phyloP scores from a whole-genome alignment of 139 green algal species.

The Edaphochlamys debaryana region DNA sequence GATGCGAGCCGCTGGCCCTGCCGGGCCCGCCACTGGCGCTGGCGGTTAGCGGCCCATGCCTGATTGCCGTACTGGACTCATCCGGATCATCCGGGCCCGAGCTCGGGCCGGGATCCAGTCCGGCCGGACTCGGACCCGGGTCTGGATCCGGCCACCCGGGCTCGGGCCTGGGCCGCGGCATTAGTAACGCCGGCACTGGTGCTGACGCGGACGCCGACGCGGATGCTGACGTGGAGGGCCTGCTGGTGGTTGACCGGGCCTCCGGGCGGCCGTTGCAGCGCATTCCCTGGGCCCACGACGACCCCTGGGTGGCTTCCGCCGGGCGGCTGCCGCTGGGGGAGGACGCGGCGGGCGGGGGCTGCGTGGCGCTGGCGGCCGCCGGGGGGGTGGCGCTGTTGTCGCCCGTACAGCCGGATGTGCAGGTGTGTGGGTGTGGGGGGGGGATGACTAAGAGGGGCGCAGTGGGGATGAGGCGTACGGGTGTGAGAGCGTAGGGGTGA shows the following conservation, averaged over 20 bases:
- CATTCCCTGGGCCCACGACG: slow-evolving; percentile 60
- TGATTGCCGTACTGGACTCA: too few species aligned
- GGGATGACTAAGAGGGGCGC: too few species aligned
- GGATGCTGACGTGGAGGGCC: slow-evolving; percentile 18
- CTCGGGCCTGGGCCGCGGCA: too few species aligned
- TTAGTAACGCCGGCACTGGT: too few species aligned
- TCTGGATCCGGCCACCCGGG: too few species aligned
- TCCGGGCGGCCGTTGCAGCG: slow-evolving; percentile 35
- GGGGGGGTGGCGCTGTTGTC: slow-evolving; percentile 58
- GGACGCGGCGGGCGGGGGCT: slow-evolving; percentile 35
- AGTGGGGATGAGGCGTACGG: too few species aligned
- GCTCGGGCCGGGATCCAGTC: too few species aligned
- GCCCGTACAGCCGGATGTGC: slow-evolving; percentile 70
- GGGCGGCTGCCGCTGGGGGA: slow-evolving; percentile 15
- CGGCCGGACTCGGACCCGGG: too few species aligned
- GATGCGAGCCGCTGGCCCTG: slow-evolving; percentile 49
- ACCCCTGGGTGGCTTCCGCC: slow-evolving; percentile 52
- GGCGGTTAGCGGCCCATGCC: slow-evolving; percentile 35
- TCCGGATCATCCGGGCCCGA: too few species aligned
- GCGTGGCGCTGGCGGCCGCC: slow-evolving; percentile 50
- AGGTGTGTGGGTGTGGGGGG: slow-evolving; percentile 45
- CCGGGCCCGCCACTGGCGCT: slow-evolving; percentile 44
- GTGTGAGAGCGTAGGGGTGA: too few species aligned
- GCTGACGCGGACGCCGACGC: too few species aligned
- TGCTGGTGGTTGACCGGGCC: slow-evolving; percentile 20